These are phyloP conservation scores for Penicillium sp. DNA, from an alignment of 2,329 filamentous ascomycete genomes.

Conservation along the genomic window DNA sequence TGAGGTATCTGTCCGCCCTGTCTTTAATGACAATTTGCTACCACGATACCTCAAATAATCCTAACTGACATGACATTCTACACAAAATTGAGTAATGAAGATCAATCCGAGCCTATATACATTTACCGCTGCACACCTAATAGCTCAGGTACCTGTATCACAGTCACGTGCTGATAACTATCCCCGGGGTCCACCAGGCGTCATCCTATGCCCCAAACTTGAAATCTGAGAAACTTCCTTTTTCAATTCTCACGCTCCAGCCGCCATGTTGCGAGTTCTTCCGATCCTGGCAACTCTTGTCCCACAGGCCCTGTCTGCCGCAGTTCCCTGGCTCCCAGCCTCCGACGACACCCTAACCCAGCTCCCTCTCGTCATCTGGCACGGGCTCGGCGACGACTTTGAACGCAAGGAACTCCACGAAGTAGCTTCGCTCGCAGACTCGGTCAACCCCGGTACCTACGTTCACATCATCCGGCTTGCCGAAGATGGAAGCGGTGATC, in stretches of 20 bases:
- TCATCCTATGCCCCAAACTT: not conserved
- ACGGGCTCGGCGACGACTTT: conserved; percentile 70
- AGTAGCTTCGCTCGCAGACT: conserved; percentile 69
- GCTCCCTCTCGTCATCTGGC: conserved; percentile 91
- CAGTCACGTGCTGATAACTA: not conserved
- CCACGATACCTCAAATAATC: not conserved
- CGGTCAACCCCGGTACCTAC: conserved; percentile 76
- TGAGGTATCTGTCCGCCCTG: not conserved
- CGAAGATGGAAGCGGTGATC: conserved; percentile 66
- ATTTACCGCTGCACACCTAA: too few species aligned
- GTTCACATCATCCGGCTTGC: conserved; percentile 76
- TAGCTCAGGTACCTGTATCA: not conserved
- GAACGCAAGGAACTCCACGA: conserved; percentile 69
- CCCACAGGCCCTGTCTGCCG: conserved; percentile 14
- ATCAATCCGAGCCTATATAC: too few species aligned
- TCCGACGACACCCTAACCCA: conserved; percentile 45
- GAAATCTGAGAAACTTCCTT: not conserved
- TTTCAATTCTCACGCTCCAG: not conserved
- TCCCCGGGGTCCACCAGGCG: not conserved
- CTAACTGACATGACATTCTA: too few species aligned
- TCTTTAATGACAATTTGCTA: not conserved
- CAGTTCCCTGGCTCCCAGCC: conserved; percentile 14
- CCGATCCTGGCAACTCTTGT: conserved; percentile 19
- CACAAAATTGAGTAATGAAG: too few species aligned
- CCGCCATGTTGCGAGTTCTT: conserved; percentile 10